Base-by-base conservation (phyloP, 805 yeast genomes). In the Alloascoidea hylecoeti region DNA sequence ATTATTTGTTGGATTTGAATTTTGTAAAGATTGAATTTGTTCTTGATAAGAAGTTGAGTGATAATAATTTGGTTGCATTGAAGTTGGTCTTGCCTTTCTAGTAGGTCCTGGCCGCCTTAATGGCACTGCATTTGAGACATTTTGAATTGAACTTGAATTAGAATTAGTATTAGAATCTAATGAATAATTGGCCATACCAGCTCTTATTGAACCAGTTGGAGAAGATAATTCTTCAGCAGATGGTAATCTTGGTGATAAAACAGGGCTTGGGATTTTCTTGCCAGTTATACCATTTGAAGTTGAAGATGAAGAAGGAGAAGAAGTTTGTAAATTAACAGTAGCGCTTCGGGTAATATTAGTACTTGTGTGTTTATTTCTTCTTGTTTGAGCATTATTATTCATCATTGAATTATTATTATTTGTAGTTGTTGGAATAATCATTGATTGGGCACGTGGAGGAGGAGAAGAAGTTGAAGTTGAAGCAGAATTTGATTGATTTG, bases 71-170 rank as follows among this genome's bases (percentile, higher is more conserved):
- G 94, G 94, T 51, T 82, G 88, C 50, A 78, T 82, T 5, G 92
- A 80, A 0, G 89, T 81, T 33, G 94, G 94, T 53, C 94, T 70
- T 41, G 85, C 88, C 49, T 72, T 77, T 53, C 73, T 69, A 38
- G 64, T 63, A 18, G 66, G 70, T 5, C 71, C 69, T n/a, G 52
- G 51, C 13, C 56, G 54, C 16, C 53, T 40, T 38, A 50, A 53
- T 35, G 49, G 52, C 32, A 34, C 45, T 17, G 13, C 16, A 14
- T 30, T 36, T 13, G 34, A 36, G 4, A n/a, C 9, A 45, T 42
- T 27, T 35, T 37, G n/a, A n/a, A n/a, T n/a, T n/a, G n/a, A n/a
- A n/a, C n/a, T n/a, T n/a, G n/a, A n/a, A n/a, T n/a, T n/a, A n/a
- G n/a, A n/a, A n/a, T n/a, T 23, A 23, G 30, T 23, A 23, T 23